Evolutionary conservation across 805 yeast genomes (phyloP), one percentile per base, ranked within the genome.

Genomic region (Candida maesae): DNA sequence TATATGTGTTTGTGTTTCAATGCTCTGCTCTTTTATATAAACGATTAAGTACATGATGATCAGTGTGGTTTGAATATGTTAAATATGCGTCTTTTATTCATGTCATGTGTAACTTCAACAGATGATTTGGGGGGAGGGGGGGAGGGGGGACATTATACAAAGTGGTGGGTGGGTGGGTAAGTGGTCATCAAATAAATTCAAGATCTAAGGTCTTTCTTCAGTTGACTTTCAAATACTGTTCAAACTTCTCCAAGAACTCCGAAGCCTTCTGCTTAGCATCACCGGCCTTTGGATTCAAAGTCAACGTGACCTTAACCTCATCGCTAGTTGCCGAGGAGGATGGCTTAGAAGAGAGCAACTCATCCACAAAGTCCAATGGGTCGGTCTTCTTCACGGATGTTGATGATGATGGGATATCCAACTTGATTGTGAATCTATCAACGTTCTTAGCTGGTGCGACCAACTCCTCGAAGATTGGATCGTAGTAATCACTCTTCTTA

Each of bases 401-500:
- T 18, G 27, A 11, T 6, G 33, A 24, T 4, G 34, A 11, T 35
- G 63, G 62, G 17, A 65, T 51, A 26, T 49, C 52, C 32, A 66
- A 42, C n/a, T 50, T 52, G 35, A 68, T 59, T 11, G 50, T 51
- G 58, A 76, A 78, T 54, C 81, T 71, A 37, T 64, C 71, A 2
- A 65, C 50, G 37, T 58, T 64, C 41, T 60, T 51, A 23, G 70
- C 50, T 19, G 77, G 74, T 0, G 78, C 71, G 39, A 79, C 51
- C 41, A 82, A 55, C 13, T 69, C 76, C 51, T 82, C 90, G 50
- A 82, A 80, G 5, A 73, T 47, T 6, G 81, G 74, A 52, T 81
- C 88, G 44, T 70, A 70, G 47, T 70, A 68, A 31, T 74, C 79
- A 6, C 79, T 72, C 31, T 60, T 31, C 32, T 55, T 56, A 49